These are phyloP conservation scores for Mycosphaerella arachidis DNA, from an alignment of 2,329 filamentous ascomycete species.

Conservation along the genomic window DNA sequence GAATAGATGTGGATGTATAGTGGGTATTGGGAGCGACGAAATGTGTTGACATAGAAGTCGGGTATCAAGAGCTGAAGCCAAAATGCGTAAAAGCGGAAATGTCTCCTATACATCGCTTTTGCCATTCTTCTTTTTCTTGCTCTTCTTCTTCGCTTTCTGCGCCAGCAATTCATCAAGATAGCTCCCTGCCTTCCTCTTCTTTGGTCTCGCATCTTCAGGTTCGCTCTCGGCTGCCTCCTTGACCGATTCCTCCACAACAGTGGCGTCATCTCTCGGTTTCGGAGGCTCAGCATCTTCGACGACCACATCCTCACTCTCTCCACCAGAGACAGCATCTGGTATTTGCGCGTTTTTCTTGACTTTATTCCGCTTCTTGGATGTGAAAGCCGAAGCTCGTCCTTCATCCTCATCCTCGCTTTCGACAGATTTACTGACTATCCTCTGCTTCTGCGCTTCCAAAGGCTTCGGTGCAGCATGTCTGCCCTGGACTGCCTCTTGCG, in stretches of 20 bases:
- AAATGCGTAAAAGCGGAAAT: not conserved
- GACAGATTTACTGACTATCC: conserved; percentile 20
- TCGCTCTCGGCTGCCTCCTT: conserved; percentile 1
- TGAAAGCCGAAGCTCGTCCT: conserved; percentile 23
- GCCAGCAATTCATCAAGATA: conserved; percentile 53
- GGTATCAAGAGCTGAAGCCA: too few species aligned
- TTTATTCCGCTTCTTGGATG: conserved; percentile 14
- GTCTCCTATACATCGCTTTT: not conserved
- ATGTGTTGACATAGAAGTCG: not conserved
- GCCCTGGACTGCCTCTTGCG: conserved; percentile 14
- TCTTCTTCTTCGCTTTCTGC: conserved; percentile 48
- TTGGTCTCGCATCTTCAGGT: conserved; percentile 12
- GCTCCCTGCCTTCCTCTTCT: conserved; percentile 23
- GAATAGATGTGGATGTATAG: conserved; percentile 33
- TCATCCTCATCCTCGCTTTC: conserved; percentile 35
- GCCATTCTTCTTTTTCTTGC: conserved; percentile 41
- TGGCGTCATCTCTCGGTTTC: conserved; percentile 10
- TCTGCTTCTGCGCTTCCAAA: not conserved
- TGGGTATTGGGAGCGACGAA: conserved; percentile 2
- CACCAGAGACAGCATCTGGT: conserved; percentile 8
- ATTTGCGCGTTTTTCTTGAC: conserved; percentile 1
- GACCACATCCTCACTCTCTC: conserved; percentile 3
- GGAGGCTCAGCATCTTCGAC: conserved; percentile 13
- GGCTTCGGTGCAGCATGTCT: conserved; percentile 8
- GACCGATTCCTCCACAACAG: conserved; percentile 8